Conservation (phyloP, 2,329 filamentous ascomycete species). For the Exophiala sp. region DNA sequence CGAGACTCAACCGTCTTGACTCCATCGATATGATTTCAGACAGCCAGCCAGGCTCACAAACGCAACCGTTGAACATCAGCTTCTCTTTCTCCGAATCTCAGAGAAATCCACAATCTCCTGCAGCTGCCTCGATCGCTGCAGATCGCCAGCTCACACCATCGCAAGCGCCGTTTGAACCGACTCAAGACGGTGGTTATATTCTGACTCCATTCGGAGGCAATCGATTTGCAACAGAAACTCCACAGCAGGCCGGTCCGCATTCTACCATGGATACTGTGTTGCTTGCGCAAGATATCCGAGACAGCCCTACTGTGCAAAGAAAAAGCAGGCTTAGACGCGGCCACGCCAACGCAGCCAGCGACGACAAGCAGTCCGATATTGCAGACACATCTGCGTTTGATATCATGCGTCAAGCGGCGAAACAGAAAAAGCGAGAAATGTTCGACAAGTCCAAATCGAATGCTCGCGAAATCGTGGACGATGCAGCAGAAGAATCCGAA, state of each 20-base stretch:
- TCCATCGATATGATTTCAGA: constrained; percentile 56
- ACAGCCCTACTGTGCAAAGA: constrained; percentile 61
- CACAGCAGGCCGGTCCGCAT: constrained; percentile 39
- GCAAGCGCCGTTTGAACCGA: constrained; percentile 51
- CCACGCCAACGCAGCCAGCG: constrained; percentile 43
- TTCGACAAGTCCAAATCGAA: constrained; percentile 84
- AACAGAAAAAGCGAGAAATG: constrained; percentile 47
- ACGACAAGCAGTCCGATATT: constrained; percentile 35
- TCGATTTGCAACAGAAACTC: constrained; percentile 54
- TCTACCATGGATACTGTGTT: constrained; percentile 69
- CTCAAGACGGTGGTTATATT: constrained; percentile 74
- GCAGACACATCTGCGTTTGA: constrained; percentile 53
- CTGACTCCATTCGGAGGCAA: constrained; percentile 64
- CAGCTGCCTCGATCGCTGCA: not conserved
- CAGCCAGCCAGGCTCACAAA: constrained; percentile 46
- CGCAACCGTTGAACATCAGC: constrained; percentile 42
- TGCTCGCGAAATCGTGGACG: constrained; percentile 80
- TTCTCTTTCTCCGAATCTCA: constrained; percentile 59
- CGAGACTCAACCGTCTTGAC: constrained; percentile 54
- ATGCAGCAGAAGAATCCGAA: constrained; percentile 90
- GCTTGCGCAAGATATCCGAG: constrained; percentile 42
- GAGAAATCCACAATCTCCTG: constrained; percentile 32
- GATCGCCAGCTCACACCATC: constrained; percentile 33
- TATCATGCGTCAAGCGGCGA: constrained; percentile 61
- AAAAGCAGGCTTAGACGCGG: constrained; percentile 49